Evolutionary conservation across 345 rosid species (phyloP).

Genomic region (Populus davidiana): DNA sequence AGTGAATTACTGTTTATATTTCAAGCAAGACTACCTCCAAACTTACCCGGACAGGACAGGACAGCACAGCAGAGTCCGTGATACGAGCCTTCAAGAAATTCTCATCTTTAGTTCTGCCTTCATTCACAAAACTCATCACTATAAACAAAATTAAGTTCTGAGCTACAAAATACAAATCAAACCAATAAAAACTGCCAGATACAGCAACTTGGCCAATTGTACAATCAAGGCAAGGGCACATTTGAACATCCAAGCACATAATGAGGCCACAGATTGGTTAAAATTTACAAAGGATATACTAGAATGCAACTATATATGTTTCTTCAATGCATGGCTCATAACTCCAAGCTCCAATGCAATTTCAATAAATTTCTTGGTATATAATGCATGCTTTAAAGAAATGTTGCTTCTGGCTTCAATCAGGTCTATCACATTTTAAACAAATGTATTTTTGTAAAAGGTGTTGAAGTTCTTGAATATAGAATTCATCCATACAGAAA

Average conservation of each 20-base stretch:
- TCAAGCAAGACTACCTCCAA: slow-evolving; percentile 4
- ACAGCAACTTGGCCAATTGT: background rate
- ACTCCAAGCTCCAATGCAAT: background rate
- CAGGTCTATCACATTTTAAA: background rate
- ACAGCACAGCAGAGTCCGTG: slow-evolving; percentile 4
- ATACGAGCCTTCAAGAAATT: background rate
- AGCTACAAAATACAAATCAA: background rate
- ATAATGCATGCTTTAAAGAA: background rate
- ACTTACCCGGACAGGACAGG: background rate
- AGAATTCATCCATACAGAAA: background rate
- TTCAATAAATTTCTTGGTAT: background rate
- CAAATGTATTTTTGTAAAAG: background rate
- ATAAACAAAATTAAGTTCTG: background rate
- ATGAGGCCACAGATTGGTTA: background rate
- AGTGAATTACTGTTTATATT: background rate
- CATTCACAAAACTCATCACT: slow-evolving; percentile 2
- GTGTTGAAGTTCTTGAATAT: background rate
- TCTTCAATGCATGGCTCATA: background rate
- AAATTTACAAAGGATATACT: no score
- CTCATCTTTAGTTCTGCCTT: slow-evolving; percentile 1
- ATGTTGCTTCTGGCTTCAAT: background rate
- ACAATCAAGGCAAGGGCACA: background rate
- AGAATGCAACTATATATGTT: no score
- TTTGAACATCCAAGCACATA: background rate
- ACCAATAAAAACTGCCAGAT: background rate